Base-by-base conservation (phyloP, 257 asterid species). In the Echium plantagineum region DNA sequence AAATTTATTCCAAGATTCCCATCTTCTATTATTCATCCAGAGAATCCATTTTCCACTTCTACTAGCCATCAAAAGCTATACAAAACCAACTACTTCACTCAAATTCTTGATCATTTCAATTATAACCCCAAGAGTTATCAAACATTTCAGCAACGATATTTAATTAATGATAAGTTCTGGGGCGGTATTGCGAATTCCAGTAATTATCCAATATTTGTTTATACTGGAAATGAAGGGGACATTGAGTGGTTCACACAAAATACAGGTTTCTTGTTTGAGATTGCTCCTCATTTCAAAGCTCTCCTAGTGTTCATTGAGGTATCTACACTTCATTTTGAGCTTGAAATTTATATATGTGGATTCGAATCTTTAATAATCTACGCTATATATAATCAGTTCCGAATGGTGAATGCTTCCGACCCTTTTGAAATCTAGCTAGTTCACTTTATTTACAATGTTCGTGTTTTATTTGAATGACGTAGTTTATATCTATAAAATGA, bases 241-340 rank as follows among this genome's bases (percentile, higher is more conserved):
- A 77, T 87, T 62, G 98, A 90, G 66, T 90, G 96, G 98, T 90
- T 87, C 38, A 75, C 95, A 19, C 94, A 87, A 53, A 90, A 90
- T 69, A 85, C 98, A 1, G 96, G 98, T 21, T 90, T 90, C 87
- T 75, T 90, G 98, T 87, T 87, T 63, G 86, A 90, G 1, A 71
- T 35, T 4, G 96, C 96, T 0, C 96, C 96, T 6, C 72, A 21
- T 60, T 90, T 90, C 62, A 68, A 71, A 54, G 94, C 98, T 38
- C 82, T 90, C 6, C 61, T 90, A 4, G 77, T 90, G 57, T 90
- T 90, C 89, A 81, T 90, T 26, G 98, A 90, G 98, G 98, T 89
- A 52, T 16, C 21, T 49, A 22, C 51, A 16, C 20, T 13, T 20
- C 5, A 24, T 7, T 42, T 42, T 12, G 0, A 42, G 13, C 49